A percentile compares a stretch with the other conserved stretches of the same genome.
phyloP scores from a whole-genome alignment of 202 grass and related monocot species.

The Setaria italica region DNA sequence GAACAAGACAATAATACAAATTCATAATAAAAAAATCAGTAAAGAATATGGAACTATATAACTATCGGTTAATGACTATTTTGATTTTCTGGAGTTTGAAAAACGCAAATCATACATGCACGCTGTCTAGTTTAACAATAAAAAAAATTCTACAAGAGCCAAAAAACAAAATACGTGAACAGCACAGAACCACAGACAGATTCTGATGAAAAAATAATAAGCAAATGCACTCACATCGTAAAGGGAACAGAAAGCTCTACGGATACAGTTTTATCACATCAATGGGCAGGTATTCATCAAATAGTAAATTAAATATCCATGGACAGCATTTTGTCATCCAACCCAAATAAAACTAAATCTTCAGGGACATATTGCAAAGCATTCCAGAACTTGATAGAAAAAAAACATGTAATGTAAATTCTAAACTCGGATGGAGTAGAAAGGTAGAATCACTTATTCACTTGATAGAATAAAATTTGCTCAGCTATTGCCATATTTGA shows the following conservation, averaged over 20 bases:
- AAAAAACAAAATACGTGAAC: background rate
- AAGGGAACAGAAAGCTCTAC: conserved; percentile 10
- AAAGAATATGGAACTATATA: conserved; percentile 10
- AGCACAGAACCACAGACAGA: background rate
- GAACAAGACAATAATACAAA: background rate
- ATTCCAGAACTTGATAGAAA: background rate
- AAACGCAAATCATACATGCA: background rate
- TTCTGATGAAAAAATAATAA: conserved; percentile 16
- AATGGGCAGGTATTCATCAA: background rate
- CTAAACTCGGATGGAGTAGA: background rate
- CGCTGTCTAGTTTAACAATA: background rate
- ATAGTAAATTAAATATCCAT: no score
- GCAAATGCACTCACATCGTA: background rate
- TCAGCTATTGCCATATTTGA: no score
- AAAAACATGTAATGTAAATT: background rate
- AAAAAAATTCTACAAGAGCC: background rate
- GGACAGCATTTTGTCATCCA: background rate
- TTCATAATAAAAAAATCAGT: conserved; percentile 17
- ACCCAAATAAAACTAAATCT: background rate
- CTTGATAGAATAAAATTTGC: no score
- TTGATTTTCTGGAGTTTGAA: conserved; percentile 5
- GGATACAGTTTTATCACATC: background rate
- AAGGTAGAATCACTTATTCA: background rate
- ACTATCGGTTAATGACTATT: background rate
- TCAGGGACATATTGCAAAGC: background rate